A percentile compares a stretch with the other conserved stretches of the same genome.
These are phyloP conservation scores for Lactarius pseudohatsudake DNA, from an alignment of 768 basidiomycete species.

Conservation along the genomic window DNA sequence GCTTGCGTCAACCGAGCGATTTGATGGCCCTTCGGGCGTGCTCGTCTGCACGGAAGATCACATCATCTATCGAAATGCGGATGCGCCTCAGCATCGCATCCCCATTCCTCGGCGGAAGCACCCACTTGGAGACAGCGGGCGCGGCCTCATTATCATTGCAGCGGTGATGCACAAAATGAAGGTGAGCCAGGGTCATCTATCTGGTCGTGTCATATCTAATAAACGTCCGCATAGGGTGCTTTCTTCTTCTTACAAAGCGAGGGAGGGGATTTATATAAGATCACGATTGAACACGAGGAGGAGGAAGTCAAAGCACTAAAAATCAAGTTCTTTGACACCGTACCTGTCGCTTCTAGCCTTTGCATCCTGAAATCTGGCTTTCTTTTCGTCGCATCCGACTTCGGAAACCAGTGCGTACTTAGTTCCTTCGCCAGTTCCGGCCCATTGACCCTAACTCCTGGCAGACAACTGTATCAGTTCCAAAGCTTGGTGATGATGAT, in stretches of 20 bases:
- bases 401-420: conserved; percentile 87
- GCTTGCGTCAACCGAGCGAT: conserved; percentile 86
- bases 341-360: conserved; percentile 87
- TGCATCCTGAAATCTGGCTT: conserved; percentile 99
- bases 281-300: conserved; percentile 97
- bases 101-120: conserved; percentile 93
- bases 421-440: conserved; percentile 2
- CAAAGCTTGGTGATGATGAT: conserved; percentile 96
- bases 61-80: conserved; percentile 96
- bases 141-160: conserved; percentile 86
- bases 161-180: conserved; percentile 99
- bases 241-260: conserved; percentile 99
- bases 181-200: conserved; percentile 43
- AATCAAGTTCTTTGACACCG: conserved; percentile 99
- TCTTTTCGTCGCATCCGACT: conserved; percentile 95
- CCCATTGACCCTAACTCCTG: conserved; percentile 26
- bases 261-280: conserved; percentile 96
- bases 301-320: conserved; percentile 90
- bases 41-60: conserved; percentile 99
- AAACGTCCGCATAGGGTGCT: conserved; percentile 64
- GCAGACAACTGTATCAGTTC: conserved; percentile 93
- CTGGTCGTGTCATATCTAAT: neutral
- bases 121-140: conserved; percentile 79
- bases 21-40: conserved; percentile 97
- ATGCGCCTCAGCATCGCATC: conserved; percentile 87